Evolutionary conservation across 106 monocot species (phyloP), one percentile per base, ranked within the genome.

Genomic region (Posidonia australis): DNA sequence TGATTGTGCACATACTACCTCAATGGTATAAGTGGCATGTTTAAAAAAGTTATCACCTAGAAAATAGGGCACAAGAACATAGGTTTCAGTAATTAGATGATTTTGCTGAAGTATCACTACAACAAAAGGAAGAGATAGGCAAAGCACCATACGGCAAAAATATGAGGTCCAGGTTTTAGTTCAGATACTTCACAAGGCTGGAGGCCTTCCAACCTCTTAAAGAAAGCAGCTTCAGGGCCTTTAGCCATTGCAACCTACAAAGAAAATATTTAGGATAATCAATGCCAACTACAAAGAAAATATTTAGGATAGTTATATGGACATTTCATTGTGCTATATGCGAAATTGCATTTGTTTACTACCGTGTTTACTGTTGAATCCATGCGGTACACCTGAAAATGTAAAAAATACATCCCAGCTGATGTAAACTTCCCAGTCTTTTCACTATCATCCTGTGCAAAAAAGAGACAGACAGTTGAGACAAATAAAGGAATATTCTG

Each of bases 41-140:
- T 96, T 96, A 64, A 96, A 96, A 72, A 96, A 96, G 45, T 94
- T 94, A 51, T 96, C 94, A 73, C 94, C 94, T 96, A 66, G 65
- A 77, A 41, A 45, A 23, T 41, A 53, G 66, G 25, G 17, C 46
- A 21, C n/a, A 1, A 48, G 47, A 26, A 51, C 47, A 47, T 13
- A 62, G 32, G 22, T 42, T 32, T 43, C 52, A 20, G 16, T 9
- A 59, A 53, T 21, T 20, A 58, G 41, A n/a, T 13, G 2, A 49
- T 16, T 4, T 17, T 49, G 48, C n/a, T 49, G 48, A 49, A 13
- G 48, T 60, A 10, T 7, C 28, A 29, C 14, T 31, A 43, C 43
- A 63, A 20, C 28, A 63, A 28, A 63, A 12, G 19, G 5, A 46
- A 63, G 48, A 10, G 46, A 67, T 49, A 51, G 51, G 36, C 3